Percentiles rank a stretch among this genome's conserved stretches.
Conservation (phyloP, 2,329 filamentous ascomycete species). For the Lasiodiplodia theobromae region DNA sequence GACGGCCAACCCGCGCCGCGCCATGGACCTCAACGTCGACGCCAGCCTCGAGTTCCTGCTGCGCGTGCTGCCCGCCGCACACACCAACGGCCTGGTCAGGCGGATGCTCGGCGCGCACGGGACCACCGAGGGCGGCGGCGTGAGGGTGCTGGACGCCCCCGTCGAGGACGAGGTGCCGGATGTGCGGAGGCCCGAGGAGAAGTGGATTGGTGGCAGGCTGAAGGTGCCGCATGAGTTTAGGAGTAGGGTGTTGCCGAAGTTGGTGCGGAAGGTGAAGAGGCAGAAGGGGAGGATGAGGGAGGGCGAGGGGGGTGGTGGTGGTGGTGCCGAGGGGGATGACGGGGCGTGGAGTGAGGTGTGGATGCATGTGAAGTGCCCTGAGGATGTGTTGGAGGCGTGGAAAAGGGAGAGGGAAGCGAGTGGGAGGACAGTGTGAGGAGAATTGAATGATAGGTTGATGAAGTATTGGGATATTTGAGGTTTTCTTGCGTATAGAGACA, state of each 20-base stretch:
- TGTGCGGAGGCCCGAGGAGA: slow-evolving; percentile 63
- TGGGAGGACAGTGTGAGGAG: background rate
- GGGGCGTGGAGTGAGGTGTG: slow-evolving; percentile 62
- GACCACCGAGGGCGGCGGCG: background rate
- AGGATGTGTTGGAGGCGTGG: slow-evolving; percentile 41
- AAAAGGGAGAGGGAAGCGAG: slow-evolving; percentile 27
- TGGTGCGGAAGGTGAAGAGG: slow-evolving; percentile 51
- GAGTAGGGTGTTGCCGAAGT: slow-evolving; percentile 55
- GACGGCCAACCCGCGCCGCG: slow-evolving; percentile 67
- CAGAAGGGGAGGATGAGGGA: slow-evolving; percentile 40
- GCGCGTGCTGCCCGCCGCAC: slow-evolving; percentile 56
- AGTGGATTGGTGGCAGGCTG: slow-evolving; percentile 65
- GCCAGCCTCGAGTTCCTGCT: slow-evolving; percentile 69
- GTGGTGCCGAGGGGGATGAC: slow-evolving; percentile 43
- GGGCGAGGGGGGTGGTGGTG: background rate
- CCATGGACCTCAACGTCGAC: slow-evolving; percentile 69
- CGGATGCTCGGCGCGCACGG: background rate
- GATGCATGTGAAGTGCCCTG: slow-evolving; percentile 58
- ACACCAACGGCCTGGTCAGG: slow-evolving; percentile 48
- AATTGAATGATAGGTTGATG: background rate
- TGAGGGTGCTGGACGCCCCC: slow-evolving; percentile 58
- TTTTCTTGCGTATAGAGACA: background rate
- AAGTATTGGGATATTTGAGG: background rate
- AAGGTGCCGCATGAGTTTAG: slow-evolving; percentile 66
- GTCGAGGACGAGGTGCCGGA: slow-evolving; percentile 57